These are phyloP conservation scores for Globisporangium rhizosaccharum DNA, from an alignment of 352 stramenopile genomes.

Conservation along the genomic window DNA sequence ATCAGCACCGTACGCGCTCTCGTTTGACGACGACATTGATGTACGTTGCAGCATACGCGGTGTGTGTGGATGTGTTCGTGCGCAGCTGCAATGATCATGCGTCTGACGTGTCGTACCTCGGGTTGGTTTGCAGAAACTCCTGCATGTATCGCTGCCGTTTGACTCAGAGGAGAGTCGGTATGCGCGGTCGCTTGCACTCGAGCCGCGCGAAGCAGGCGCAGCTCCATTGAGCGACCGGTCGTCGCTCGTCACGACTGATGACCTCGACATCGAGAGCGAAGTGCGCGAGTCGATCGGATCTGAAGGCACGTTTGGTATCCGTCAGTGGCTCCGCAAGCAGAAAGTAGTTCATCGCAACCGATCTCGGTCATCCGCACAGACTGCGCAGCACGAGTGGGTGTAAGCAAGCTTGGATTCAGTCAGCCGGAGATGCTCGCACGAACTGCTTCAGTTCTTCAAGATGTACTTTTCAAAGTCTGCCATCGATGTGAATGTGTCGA, in stretches of 20 bases:
- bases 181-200: conserved; percentile 59
- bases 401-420: conserved; percentile 16
- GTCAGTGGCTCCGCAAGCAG: conserved; percentile 81
- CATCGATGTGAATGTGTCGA: conserved; percentile 21
- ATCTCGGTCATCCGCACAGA: conserved; percentile 47
- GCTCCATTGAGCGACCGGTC: conserved; percentile 51
- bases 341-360: conserved; percentile 77
- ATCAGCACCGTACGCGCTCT: conserved; percentile 59
- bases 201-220: conserved; percentile 67
- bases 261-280: conserved; percentile 75
- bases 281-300: conserved; percentile 70
- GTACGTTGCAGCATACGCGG: conserved; percentile 25
- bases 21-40: conserved; percentile 49
- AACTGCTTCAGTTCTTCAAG: conserved; percentile 23
- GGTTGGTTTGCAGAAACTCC: conserved; percentile 33
- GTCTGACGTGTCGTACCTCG: background rate
- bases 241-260: conserved; percentile 39
- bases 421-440: too few relatives aligned
- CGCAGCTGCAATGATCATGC: background rate
- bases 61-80: background rate
- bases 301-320: conserved; percentile 72
- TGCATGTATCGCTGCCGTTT: conserved; percentile 68
- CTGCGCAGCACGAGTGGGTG: conserved; percentile 66
- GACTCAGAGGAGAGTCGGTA: conserved; percentile 76
- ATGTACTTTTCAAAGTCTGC: conserved; percentile 52